Evolutionary conservation across 495 filamentous ascomycete genomes (phyloP).

Genomic region (Rhypophila decipiens): DNA sequence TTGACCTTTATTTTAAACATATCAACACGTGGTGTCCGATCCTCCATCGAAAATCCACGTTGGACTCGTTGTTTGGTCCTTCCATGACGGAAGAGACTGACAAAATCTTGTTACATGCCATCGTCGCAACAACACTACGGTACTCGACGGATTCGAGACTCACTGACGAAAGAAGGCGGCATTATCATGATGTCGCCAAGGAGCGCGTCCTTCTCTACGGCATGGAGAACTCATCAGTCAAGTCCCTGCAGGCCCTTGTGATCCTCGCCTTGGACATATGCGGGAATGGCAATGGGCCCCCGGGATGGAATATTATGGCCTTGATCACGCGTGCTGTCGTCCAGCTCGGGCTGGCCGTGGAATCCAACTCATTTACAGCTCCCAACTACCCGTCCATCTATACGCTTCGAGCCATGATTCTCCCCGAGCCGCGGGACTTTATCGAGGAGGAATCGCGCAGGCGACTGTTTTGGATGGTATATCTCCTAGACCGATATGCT

Average conservation of each 20-base stretch:
- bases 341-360: constrained; percentile 74
- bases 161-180: constrained; percentile 60
- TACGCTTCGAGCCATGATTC: constrained; percentile 70
- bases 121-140: constrained; percentile 78
- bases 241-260: constrained; percentile 76
- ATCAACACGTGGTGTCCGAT: constrained; percentile 91
- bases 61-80: constrained; percentile 76
- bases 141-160: constrained; percentile 70
- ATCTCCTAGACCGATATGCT: constrained; percentile 79
- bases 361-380: constrained; percentile 67
- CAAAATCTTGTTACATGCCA: constrained; percentile 75
- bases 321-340: constrained; percentile 80
- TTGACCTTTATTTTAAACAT: constrained; percentile 85
- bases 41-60: constrained; percentile 68
- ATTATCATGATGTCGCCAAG: constrained; percentile 75
- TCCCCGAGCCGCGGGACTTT: constrained; percentile 76
- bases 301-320: constrained; percentile 83
- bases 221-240: constrained; percentile 81
- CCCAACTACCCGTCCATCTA: constrained; percentile 78
- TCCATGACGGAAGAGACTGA: constrained; percentile 72
- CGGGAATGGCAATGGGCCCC: constrained; percentile 75
- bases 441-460: constrained; percentile 82
- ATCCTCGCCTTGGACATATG: constrained; percentile 75
- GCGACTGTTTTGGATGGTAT: constrained; percentile 89
- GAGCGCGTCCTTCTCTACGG: constrained; percentile 79